A percentile compares a stretch with the other conserved stretches of the same genome.
These are phyloP conservation scores for Trichoderma sp. DNA, from an alignment of 2,329 filamentous ascomycete species.

Conservation along the genomic window DNA sequence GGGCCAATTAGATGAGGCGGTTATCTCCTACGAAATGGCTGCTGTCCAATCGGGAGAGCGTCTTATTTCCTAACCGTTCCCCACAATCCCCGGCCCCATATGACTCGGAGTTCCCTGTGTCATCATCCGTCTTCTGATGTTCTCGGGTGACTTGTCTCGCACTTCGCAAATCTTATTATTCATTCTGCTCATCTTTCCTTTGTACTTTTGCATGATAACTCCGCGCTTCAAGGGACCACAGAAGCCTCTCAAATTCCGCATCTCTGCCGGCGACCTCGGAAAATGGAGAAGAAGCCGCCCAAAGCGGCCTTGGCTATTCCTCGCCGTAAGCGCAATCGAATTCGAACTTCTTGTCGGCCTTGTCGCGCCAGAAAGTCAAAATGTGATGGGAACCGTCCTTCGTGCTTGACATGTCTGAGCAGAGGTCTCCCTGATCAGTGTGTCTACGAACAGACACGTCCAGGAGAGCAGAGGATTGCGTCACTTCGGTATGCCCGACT, in stretches of 20 bases:
- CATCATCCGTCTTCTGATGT: neutral
- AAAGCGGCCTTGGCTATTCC: neutral
- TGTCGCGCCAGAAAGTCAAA: conserved; percentile 6
- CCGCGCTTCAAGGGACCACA: neutral
- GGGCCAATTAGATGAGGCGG: neutral
- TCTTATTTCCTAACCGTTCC: neutral
- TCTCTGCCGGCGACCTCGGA: neutral
- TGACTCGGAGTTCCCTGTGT: neutral
- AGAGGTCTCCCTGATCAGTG: neutral
- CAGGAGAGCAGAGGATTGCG: neutral
- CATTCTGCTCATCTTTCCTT: neutral
- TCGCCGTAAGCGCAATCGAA: neutral
- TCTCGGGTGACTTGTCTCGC: neutral
- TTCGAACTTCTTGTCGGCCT: conserved; percentile 2
- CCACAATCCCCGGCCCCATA: neutral
- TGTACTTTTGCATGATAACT: neutral
- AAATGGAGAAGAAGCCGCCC: conserved; percentile 7
- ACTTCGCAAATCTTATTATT: neutral
- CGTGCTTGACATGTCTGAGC: neutral
- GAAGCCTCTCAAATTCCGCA: neutral
- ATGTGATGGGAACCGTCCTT: conserved; percentile 8
- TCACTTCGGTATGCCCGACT: neutral
- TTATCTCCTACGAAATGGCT: neutral
- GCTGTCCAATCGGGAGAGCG: neutral
- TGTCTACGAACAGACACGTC: neutral